phyloP scores from a whole-genome alignment of 1,284 basidiomycete genomes.

The Rhodotorula sp. region DNA sequence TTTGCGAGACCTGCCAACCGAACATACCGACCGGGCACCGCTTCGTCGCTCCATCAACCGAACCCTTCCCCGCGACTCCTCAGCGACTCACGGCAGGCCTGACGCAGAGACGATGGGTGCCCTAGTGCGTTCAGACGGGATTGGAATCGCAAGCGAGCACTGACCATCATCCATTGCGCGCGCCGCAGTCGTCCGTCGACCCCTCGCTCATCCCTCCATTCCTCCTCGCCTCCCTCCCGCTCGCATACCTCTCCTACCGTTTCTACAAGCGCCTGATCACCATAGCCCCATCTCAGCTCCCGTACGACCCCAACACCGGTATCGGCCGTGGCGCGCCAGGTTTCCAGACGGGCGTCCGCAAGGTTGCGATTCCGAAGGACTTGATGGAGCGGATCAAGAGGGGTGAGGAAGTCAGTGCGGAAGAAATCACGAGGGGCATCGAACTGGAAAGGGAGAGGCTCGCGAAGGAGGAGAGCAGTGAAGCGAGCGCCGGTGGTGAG shows the following conservation, averaged over 20 bases:
- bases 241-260: constrained; percentile 10
- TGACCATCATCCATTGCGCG: no score
- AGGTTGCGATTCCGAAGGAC: constrained; percentile 21
- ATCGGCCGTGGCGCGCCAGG: constrained; percentile 36
- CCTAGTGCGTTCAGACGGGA: no score
- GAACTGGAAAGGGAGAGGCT: constrained; percentile 20
- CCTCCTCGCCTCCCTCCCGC: constrained; percentile 23
- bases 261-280: constrained; percentile 19
- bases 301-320: constrained; percentile 26
- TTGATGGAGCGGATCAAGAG: constrained; percentile 35
- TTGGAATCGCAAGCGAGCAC: no score
- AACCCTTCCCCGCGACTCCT: no score
- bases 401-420: constrained; percentile 39
- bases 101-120: no score
- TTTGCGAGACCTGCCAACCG: no score
- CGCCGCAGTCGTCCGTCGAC: neutral
- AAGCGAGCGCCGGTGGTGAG: neutral
- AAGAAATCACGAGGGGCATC: constrained; percentile 36
- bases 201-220: constrained; percentile 20
- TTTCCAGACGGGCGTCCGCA: constrained; percentile 22
- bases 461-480: constrained; percentile 6
- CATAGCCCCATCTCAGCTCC: constrained; percentile 6
- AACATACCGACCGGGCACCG: no score
- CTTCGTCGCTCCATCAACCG: no score
- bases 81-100: no score